Percentiles rank a stretch among this genome's conserved stretches.
These are phyloP conservation scores for Zoysia japonica DNA, from an alignment of 176 grass and related monocot genomes.

Conservation along the genomic window DNA sequence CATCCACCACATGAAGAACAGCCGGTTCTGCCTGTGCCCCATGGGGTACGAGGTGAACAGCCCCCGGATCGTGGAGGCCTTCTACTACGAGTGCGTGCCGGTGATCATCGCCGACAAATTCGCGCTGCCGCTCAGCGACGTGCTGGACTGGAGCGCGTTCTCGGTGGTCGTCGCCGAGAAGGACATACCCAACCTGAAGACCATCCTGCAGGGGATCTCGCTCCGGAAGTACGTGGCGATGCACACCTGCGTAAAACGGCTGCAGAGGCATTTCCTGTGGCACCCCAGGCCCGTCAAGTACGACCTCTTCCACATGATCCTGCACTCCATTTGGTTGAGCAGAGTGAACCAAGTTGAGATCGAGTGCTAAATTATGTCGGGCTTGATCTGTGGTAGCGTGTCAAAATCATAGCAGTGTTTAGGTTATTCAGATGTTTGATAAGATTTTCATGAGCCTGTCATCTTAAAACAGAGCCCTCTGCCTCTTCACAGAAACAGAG, in stretches of 20 bases:
- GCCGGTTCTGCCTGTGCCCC: slow-evolving; percentile 81
- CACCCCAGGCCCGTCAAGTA: slow-evolving; percentile 74
- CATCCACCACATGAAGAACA: slow-evolving; percentile 88
- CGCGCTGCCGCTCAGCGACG: slow-evolving; percentile 71
- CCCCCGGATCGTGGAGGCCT: slow-evolving; percentile 78
- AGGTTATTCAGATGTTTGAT: slow-evolving; percentile 15
- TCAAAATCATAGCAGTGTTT: slow-evolving; percentile 22
- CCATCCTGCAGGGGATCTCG: slow-evolving; percentile 66
- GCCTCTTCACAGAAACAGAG: no score
- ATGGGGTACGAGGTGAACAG: slow-evolving; percentile 95
- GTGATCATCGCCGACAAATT: slow-evolving; percentile 94
- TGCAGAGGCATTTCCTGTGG: slow-evolving; percentile 87
- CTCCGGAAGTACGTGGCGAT: slow-evolving; percentile 65
- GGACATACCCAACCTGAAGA: slow-evolving; percentile 79
- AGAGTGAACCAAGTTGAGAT: slow-evolving; percentile 62
- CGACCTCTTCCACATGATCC: slow-evolving; percentile 88
- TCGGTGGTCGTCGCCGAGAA: slow-evolving; percentile 78
- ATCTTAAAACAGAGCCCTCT: no score
- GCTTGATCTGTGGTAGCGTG: background rate
- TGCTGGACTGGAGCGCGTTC: slow-evolving; percentile 74
- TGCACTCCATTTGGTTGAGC: slow-evolving; percentile 87
- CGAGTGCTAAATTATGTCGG: slow-evolving; percentile 21
- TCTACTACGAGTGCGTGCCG: slow-evolving; percentile 87
- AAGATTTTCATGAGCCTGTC: background rate
- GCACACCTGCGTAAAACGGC: slow-evolving; percentile 67